Evolutionary conservation across 1,284 basidiomycete genomes (phyloP), one percentile per base, ranked within the genome.

Genomic region (Ceratobasidium sp.): DNA sequence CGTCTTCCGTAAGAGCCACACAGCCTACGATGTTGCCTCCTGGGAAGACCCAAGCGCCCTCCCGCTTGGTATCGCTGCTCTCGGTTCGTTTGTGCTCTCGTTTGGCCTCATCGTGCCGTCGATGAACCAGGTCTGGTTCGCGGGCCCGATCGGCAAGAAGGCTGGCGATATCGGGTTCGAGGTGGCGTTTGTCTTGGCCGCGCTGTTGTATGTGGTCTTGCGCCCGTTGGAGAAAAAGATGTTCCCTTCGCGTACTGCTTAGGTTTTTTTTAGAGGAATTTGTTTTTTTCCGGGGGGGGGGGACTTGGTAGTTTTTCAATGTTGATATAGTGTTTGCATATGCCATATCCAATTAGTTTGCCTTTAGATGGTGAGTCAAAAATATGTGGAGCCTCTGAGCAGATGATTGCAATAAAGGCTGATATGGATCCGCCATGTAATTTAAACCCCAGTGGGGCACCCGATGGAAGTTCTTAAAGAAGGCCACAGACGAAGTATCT

Each of bases 91-190:
- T 46, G 82, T 81, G 12, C 75, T 84, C 46, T 83, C 86, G 4
- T 87, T 88, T 74, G 86, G 83, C 1, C 80, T 91, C 14, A 81
- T 90, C n/a, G 80, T 92, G 21, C 89, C 89, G 8, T 85, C 83
- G 75, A 92, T 92, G 86, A 80, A 85, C 71, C 89, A 92, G 78
- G 85, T 85, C 6, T 92, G 89, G 90, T 92, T 87, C 76, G 80
- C 83, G 0, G 91, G 91, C 0, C 90, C 90, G 4, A 87, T 92
- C 55, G 91, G 87, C 18, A 77, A 81, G 72, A 82, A 72, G 12
- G 84, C 89, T 14, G 91, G 91, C 0, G 91, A 92, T 79, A 86
- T 92, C 71, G 91, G 90, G 21, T 90, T 92, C 74, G 89, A 91
- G 79, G 79, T 91, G 23, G 89, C 88, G 14, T 88, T 91, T 74